Evolutionary conservation across 31 red algal species (phyloP), one percentile per base, ranked within the genome.

Genomic region (Bonnemaisonia californica): DNA sequence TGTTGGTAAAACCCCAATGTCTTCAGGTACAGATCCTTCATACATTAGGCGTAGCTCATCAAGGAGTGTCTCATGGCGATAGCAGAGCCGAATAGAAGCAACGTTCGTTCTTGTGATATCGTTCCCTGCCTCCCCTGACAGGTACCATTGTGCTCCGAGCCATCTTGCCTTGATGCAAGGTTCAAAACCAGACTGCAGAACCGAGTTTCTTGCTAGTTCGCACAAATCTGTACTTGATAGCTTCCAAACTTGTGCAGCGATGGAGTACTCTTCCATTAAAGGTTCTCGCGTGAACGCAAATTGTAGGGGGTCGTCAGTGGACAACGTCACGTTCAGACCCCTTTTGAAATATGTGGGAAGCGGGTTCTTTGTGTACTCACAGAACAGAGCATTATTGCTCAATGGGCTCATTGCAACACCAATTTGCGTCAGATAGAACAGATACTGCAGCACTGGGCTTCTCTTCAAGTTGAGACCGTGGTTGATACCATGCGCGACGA

Each of bases 191-290:
- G 92, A 95, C 77, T 98, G 96, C 71, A 98, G 62, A 21, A 95
- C 96, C 21, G 92, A 95, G 70, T 98, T 98, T 38, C 96, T 55
- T 38, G 96, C 96, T 24, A 98, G 54, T 69, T 98, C 96, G 74
- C 89, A 94, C 69, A 98, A 57, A 71, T 98, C 96, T 23, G 89
- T 89, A 29, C 41, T 88, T 30, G 81, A 90, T 12, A 95, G 81
- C 77, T 95, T 92, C 82, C 83, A 95, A 27, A 95, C 89, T 59
- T 92, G 88, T 2, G 92, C 89, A 8, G 92, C 92, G 16, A 98
- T 91, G 26, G 92, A 84, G 58, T 95, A 98, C 77, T 98, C 96
- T 61, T 98, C 96, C 88, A 98, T 89, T 27, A 98, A 79, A n/a
- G 96, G 92, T 76, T 98, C 96, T 33, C 81, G 37, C 3, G 92